These are phyloP conservation scores for Diaporthe humulicola DNA, from an alignment of 2,329 filamentous ascomycete genomes.

Conservation along the genomic window DNA sequence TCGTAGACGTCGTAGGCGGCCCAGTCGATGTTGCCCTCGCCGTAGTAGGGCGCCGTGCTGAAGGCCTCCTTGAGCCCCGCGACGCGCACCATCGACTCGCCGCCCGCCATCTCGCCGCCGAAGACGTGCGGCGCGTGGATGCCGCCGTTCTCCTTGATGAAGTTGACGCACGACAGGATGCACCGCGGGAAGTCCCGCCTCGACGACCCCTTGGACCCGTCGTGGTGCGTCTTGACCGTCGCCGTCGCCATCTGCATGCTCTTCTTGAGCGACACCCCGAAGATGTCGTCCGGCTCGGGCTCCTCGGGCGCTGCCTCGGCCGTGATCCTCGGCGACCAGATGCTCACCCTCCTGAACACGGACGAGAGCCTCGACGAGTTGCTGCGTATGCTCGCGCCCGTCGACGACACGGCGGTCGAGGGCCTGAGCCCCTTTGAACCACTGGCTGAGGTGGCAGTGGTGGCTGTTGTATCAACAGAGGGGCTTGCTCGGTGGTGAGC, in stretches of 20 bases:
- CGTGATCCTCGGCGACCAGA: conserved; percentile 44
- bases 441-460: not conserved
- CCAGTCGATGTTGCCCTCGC: conserved; percentile 53
- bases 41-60: conserved; percentile 52
- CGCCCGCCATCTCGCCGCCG: conserved; percentile 45
- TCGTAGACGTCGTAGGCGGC: conserved; percentile 54
- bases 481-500: not conserved
- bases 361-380: conserved; percentile 46
- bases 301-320: conserved; percentile 47
- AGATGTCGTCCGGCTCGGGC: conserved; percentile 49
- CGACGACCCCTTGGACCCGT: conserved; percentile 50
- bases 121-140: conserved; percentile 54
- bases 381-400: conserved; percentile 38
- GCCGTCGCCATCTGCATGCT: conserved; percentile 56
- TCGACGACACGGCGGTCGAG: conserved; percentile 15
- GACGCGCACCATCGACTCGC: conserved; percentile 50
- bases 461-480: conserved; percentile 28
- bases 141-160: conserved; percentile 51
- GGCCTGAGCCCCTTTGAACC: not conserved
- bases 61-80: conserved; percentile 54
- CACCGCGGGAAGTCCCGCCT: conserved; percentile 57
- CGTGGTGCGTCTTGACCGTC: conserved; percentile 55
- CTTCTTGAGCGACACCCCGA: conserved; percentile 55
- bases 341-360: conserved; percentile 49
- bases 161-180: conserved; percentile 55